Evolutionary conservation across 345 rosid species (phyloP).

Genomic region (Noccaea bulbosa): DNA sequence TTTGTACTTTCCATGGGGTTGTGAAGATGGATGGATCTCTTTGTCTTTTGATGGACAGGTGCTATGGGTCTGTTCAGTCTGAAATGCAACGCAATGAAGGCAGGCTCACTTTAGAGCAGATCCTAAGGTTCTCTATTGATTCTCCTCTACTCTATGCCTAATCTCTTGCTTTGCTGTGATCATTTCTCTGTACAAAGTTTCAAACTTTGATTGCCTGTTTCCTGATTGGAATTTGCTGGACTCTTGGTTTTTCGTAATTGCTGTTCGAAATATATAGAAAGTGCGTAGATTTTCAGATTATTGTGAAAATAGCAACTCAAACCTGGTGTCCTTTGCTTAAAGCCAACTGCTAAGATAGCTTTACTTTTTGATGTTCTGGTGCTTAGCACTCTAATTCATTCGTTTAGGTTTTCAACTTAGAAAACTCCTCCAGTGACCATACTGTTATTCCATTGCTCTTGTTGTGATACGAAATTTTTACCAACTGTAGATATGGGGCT

Average conservation of each 20-base stretch:
- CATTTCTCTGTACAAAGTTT: conserved; percentile 23
- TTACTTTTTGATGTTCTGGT: conserved; percentile 8
- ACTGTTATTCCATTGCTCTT: conserved; percentile 24
- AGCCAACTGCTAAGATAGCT: background rate
- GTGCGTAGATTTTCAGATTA: background rate
- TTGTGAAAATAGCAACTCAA: background rate
- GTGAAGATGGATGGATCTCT: conserved; percentile 66
- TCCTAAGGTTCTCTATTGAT: conserved; percentile 62
- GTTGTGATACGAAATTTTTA: conserved; percentile 39
- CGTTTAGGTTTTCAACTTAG: background rate
- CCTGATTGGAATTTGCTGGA: background rate
- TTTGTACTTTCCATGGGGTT: conserved; percentile 88
- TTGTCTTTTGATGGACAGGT: conserved; percentile 81
- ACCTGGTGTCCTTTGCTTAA: background rate
- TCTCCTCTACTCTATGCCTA: background rate
- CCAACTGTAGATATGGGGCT: conserved; percentile 84
- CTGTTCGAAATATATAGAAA: conserved; percentile 4
- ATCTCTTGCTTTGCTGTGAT: conserved; percentile 1
- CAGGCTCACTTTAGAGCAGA: conserved; percentile 94
- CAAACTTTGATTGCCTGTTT: background rate
- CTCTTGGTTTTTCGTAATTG: background rate
- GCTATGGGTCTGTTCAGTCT: conserved; percentile 82
- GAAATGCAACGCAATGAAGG: conserved; percentile 93
- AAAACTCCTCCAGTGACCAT: conserved; percentile 23
- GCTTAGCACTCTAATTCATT: conserved; percentile 5